These are phyloP conservation scores for Dictyostelium capitatum DNA, from an alignment of 78 protist species.

Conservation along the genomic window DNA sequence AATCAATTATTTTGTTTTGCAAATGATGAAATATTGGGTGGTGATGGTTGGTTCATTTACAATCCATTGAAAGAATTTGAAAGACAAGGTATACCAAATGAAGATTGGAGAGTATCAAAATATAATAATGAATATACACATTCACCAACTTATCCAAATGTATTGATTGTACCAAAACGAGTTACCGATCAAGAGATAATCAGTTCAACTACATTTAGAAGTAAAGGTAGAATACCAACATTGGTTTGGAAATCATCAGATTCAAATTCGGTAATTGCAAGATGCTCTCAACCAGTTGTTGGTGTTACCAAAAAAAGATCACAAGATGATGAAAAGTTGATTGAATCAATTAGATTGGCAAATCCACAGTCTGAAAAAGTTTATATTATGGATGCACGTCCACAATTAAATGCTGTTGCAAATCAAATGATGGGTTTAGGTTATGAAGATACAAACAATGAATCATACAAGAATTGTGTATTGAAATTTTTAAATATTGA, in stretches of 20 bases:
- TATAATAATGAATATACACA: conserved; percentile 42
- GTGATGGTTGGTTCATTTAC: conserved; percentile 70
- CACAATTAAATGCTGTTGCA: conserved; percentile 90
- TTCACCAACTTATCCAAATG: conserved; percentile 85
- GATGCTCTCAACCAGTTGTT: conserved; percentile 83
- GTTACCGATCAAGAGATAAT: conserved; percentile 74
- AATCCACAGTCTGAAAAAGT: conserved; percentile 51
- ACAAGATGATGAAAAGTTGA: conserved; percentile 72
- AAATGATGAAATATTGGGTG: not conserved
- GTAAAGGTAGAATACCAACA: conserved; percentile 90
- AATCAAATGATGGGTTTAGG: conserved; percentile 89
- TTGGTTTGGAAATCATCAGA: conserved; percentile 75
- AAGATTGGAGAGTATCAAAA: conserved; percentile 58
- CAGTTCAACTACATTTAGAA: conserved; percentile 57
- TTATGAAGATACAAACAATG: conserved; percentile 33
- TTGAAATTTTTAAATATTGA: conserved; percentile 87
- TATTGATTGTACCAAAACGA: conserved; percentile 80
- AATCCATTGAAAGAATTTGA: conserved; percentile 66
- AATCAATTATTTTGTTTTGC: conserved; percentile 52
- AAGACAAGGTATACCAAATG: conserved; percentile 64
- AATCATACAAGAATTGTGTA: conserved; percentile 76
- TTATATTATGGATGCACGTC: conserved; percentile 89
- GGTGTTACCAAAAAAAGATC: conserved; percentile 81
- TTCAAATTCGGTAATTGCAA: conserved; percentile 58
- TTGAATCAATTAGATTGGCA: conserved; percentile 46